Conservation (phyloP, 2,329 filamentous ascomycete species). For the Parafenestella ontariensis region DNA sequence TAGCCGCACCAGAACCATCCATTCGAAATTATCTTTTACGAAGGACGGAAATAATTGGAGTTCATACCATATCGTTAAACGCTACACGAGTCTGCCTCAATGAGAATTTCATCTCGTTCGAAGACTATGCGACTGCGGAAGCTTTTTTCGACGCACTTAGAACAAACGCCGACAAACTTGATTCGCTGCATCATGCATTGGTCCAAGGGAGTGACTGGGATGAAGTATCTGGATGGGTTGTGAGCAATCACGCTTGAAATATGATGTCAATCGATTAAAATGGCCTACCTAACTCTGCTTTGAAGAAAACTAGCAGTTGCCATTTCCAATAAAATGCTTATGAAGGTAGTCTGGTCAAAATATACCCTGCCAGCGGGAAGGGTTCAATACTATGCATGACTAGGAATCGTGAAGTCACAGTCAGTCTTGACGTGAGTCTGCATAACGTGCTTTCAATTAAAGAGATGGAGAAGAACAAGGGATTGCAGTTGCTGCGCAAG, state of each 20-base stretch:
- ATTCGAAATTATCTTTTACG: neutral
- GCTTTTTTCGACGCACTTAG: neutral
- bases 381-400: constrained; percentile 46
- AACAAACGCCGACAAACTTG: neutral
- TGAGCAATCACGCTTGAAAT: no score
- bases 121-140: neutral
- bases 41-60: neutral
- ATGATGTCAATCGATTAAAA: no score
- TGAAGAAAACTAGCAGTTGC: no score
- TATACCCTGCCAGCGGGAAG: constrained; percentile 24
- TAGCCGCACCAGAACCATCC: neutral
- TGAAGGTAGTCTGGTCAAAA: no score
- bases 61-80: neutral
- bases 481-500: neutral
- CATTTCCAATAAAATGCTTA: no score
- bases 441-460: constrained; percentile 24
- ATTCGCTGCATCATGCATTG: neutral
- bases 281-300: no score
- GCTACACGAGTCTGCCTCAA: neutral
- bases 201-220: no score
- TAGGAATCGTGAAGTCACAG: constrained; percentile 2
- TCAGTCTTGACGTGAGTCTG: constrained; percentile 6
- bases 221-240: no score
- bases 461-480: constrained; percentile 19
- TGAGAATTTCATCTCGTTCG: neutral